Base-by-base conservation (phyloP, 2,329 filamentous ascomycete species). In the Dothideomycetidae sp. region DNA sequence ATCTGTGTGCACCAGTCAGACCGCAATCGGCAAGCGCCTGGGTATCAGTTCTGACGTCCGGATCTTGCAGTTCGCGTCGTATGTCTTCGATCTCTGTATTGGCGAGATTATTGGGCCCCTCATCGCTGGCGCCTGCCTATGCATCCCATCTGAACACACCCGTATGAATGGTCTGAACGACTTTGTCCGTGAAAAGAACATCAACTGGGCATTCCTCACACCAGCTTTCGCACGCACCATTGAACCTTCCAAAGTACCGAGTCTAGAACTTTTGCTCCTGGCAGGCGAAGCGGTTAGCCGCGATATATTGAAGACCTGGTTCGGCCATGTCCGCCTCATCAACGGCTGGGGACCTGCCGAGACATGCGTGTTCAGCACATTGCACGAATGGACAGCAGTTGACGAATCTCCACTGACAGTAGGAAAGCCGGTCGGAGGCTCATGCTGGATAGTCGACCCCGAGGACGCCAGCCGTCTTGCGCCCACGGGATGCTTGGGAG, bases 361-460 rank as follows among this genome's bases (percentile, higher is more conserved):
- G 15, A 37, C 35, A 26, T 26, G 21, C 21, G 21, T 26, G 7
- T 26, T 26, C 21, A 26, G 21, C 21, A 26, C 21, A 35, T 42
- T n/a, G 12, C 37, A 56, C 14, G 47, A 38, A 1, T 26, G 14
- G 21, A 7, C 7, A n/a, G 7, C 21, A 7, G n/a, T 7, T 7
- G 21, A 26, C 21, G 21, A 26, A n/a, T 26, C 21, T n/a, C 21
- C 21, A n/a, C 21, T 26, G 7, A 26, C 21, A 7, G 21, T 26
- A 26, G 21, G 21, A 7, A 26, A 26, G 21, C 21, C 21, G 21
- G 21, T 26, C 21, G 21, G 21, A 26, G 21, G 21, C 21, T 26
- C 21, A n/a, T 26, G 21, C 21, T 26, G 21, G 21, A 26, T 26
- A 7, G 21, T 26, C 21, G 21, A 26, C n/a, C 21, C 21, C 21